These are phyloP conservation scores for Leccinum subrobustum DNA, from an alignment of 1,284 basidiomycete species.

Conservation along the genomic window DNA sequence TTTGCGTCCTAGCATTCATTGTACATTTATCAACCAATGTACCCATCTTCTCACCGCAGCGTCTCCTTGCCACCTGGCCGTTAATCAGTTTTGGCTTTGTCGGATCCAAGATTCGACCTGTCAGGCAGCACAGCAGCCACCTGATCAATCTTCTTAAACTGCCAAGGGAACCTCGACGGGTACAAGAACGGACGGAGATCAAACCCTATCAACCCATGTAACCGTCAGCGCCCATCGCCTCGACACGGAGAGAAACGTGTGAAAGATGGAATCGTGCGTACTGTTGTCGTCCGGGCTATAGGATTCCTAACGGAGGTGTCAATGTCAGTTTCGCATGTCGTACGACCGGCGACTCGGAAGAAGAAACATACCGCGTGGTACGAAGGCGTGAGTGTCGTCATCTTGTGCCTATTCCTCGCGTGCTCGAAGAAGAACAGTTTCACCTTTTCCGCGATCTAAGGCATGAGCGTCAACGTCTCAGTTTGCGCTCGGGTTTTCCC, in stretches of 20 bases:
- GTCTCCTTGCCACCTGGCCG: slow-evolving; percentile 30
- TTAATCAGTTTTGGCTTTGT: slow-evolving; percentile 44
- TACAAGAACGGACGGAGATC: slow-evolving; percentile 97
- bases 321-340: background rate
- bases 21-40: slow-evolving; percentile 13
- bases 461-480: background rate
- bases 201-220: slow-evolving; percentile 59
- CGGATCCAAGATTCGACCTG: slow-evolving; percentile 45
- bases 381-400: slow-evolving; percentile 96
- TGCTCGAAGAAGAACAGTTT: slow-evolving; percentile 98
- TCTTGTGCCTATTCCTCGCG: slow-evolving; percentile 97
- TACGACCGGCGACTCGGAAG: background rate
- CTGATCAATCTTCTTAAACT: slow-evolving; percentile 93
- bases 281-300: slow-evolving; percentile 98
- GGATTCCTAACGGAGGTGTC: slow-evolving; percentile 60
- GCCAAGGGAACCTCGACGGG: slow-evolving; percentile 91
- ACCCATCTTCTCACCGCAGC: background rate
- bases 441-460: slow-evolving; percentile 93
- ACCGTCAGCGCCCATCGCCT: slow-evolving; percentile 2
- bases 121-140: slow-evolving; percentile 76
- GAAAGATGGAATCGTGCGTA: slow-evolving; percentile 38
- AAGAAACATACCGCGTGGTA: slow-evolving; percentile 82
- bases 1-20: slow-evolving; percentile 5
- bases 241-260: background rate
- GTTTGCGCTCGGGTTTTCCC: background rate